These are phyloP conservation scores for Candida sanyaensis DNA, from an alignment of 1,139 yeast genomes.

Conservation along the genomic window DNA sequence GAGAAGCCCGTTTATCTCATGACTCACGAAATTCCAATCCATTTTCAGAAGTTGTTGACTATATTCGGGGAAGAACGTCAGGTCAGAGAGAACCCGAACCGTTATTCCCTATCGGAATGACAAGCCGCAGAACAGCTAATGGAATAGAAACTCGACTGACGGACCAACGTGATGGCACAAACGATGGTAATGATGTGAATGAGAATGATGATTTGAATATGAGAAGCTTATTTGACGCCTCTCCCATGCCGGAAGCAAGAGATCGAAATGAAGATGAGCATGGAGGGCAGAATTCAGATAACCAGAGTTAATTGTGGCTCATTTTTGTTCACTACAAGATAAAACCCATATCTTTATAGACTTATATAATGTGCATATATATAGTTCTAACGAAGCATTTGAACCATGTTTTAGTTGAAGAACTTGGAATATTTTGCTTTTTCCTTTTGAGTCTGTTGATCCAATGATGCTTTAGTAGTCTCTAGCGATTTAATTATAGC, in stretches of 20 bases:
- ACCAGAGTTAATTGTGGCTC: not conserved
- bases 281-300: not conserved
- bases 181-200: not conserved
- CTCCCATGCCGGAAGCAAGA: constrained; percentile 4
- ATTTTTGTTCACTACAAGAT: not conserved
- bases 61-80: constrained; percentile 19
- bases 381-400: not conserved
- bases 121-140: constrained; percentile 49
- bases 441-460: constrained; percentile 48
- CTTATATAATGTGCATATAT: not conserved
- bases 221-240: constrained; percentile 7
- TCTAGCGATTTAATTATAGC: constrained; percentile 46
- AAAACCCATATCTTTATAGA: not conserved
- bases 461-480: constrained; percentile 37
- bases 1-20: not conserved
- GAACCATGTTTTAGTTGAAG: constrained; percentile 25
- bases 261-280: not conserved
- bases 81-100: constrained; percentile 17
- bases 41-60: constrained; percentile 28
- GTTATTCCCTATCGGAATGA: constrained; percentile 50
- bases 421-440: constrained; percentile 60
- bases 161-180: not conserved
- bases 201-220: constrained; percentile 6
- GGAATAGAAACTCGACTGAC: constrained; percentile 46
- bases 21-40: constrained; percentile 12